Evolutionary conservation across 129 eudicot genomes (phyloP), one percentile per base, ranked within the genome.

Genomic region (Flaveria robusta): DNA sequence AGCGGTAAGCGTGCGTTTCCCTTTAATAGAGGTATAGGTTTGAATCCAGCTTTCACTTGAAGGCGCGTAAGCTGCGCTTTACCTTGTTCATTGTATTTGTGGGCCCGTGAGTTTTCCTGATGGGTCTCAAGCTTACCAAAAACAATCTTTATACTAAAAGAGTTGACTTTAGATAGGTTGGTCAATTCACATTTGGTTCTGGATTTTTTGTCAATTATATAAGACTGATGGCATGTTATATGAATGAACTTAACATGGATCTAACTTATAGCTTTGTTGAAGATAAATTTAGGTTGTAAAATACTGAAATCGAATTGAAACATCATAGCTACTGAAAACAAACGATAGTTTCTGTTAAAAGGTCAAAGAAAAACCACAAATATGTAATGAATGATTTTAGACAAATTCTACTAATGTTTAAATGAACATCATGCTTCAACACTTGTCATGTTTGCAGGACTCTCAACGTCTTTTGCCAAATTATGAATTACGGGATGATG

Each of bases 401-500:
- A 18, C 34, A 37, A 37, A n/a, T 7, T n/a, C 16, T 37, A 18
- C 27, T 31, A 18, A 37, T n/a, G 15, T 23, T 23, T 29, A 69
- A 24, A 69, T 8, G 60, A 24, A 3, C 42, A 26, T 23, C 2
- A 23, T 24, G 23, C 24, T 43, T 49, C 0, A 46, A 46, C 42
- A 13, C 8, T 60, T 3, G 37, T 31, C 9, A 2, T 52, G 7
- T 34, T 51, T 76, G 74, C 85, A 88, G 97, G 95, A 85, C 15
- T 79, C 46, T 65, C 88, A 84, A 68, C 87, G 78, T 52, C 46
- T 86, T 55, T 60, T 83, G 29, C 88, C 89, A 54, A 78, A 45
- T 65, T 80, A 68, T 63, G 85, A 85, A 81, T 71, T 83, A 43
- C 82, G 75, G 14, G 88, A 85, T 18, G 87, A 88, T 66, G 34